Conservation (phyloP, 179 eudicot genomes). For the Sideroxylon spinosum region DNA sequence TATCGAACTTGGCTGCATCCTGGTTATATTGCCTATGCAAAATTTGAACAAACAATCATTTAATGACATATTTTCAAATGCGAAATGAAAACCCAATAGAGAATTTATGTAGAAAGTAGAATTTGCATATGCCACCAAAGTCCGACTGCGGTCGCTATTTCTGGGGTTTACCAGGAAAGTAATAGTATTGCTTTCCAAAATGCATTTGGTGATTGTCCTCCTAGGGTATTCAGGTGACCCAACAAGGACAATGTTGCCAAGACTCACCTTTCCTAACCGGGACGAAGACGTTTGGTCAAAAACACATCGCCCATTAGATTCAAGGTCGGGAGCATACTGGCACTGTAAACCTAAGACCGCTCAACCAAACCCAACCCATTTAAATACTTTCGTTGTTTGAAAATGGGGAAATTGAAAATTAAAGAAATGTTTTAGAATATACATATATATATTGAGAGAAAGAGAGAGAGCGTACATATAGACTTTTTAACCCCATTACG, state of each 20-base stretch:
- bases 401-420: neutral
- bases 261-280: slow-evolving; percentile 46
- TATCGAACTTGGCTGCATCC: neutral
- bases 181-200: slow-evolving; percentile 70
- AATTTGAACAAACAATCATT: neutral
- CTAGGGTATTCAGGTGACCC: slow-evolving; percentile 68
- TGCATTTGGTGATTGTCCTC: slow-evolving; percentile 58
- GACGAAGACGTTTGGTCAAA: slow-evolving; percentile 57
- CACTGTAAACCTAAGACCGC: slow-evolving; percentile 60
- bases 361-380: neutral
- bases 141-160: slow-evolving; percentile 24
- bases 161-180: slow-evolving; percentile 38
- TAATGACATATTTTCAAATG: neutral
- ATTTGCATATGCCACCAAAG: slow-evolving; percentile 44
- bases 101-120: neutral
- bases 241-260: slow-evolving; percentile 67
- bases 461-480: slow-evolving; percentile 28
- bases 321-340: slow-evolving; percentile 89
- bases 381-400: neutral
- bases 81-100: neutral
- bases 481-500: too few relatives aligned
- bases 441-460: too few relatives aligned
- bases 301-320: slow-evolving; percentile 77
- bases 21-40: too few relatives aligned
- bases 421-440: neutral